Conservation (phyloP, 2,329 filamentous ascomycete species). For the Diaporthe australafricana region DNA sequence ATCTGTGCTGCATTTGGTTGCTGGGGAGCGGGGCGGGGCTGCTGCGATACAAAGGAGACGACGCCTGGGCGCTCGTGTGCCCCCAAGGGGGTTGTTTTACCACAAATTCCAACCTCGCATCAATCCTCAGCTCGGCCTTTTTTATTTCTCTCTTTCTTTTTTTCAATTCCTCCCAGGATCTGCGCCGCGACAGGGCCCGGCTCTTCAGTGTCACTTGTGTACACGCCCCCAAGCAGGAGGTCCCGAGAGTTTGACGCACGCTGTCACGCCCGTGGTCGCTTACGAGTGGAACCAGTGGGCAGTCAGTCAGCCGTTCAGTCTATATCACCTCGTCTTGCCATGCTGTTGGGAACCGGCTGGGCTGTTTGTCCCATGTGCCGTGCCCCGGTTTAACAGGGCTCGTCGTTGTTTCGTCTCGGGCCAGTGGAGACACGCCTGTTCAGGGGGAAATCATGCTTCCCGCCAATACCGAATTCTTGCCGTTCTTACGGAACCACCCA, state of each 20-base stretch:
- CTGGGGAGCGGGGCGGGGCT: constrained; percentile 11
- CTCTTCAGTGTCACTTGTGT: constrained; percentile 20
- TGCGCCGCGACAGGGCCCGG: constrained; percentile 26
- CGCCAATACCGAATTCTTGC: neutral
- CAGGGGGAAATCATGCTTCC: neutral
- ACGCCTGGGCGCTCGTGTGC: constrained; percentile 21
- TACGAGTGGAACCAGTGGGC: constrained; percentile 13
- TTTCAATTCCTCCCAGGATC: constrained; percentile 14
- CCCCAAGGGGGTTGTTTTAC: constrained; percentile 18
- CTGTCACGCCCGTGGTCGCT: constrained; percentile 27
- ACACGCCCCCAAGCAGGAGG: constrained; percentile 18
- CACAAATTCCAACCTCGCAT: constrained; percentile 24
- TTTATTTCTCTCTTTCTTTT: neutral
- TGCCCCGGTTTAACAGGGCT: constrained; percentile 16
- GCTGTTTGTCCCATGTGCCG: constrained; percentile 17
- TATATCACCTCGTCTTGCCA: constrained; percentile 2
- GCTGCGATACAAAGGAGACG: constrained; percentile 23
- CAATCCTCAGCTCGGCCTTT: constrained; percentile 21
- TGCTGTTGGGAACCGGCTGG: constrained; percentile 1
- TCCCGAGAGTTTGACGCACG: constrained; percentile 17
- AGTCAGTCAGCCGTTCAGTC: neutral
- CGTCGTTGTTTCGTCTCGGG: constrained; percentile 14
- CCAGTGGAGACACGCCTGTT: neutral
- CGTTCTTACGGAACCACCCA: constrained; percentile 18
- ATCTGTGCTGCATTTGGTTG: neutral